Percentiles rank a stretch among this genome's conserved stretches.
Conservation (phyloP, 345 rosid genomes). For the Carallia brachiata region DNA sequence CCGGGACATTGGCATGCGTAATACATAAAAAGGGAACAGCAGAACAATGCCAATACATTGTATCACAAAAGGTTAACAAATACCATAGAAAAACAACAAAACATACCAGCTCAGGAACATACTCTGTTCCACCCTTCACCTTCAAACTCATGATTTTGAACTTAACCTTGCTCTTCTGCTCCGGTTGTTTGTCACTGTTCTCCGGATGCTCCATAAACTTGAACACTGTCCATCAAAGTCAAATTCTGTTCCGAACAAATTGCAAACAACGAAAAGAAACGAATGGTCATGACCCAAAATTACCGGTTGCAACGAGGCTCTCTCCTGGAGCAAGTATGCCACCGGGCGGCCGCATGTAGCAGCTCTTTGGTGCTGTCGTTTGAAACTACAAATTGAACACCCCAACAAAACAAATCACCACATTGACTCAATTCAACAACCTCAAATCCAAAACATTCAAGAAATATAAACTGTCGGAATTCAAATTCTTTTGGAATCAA, state of each 20-base stretch:
- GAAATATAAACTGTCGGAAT: too few species aligned
- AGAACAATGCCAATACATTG: too few species aligned
- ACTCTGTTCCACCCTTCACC: slow-evolving; percentile 29
- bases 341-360: slow-evolving; percentile 36
- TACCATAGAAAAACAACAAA: neutral
- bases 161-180: slow-evolving; percentile 29
- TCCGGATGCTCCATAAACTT: slow-evolving; percentile 34
- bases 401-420: neutral
- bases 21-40: neutral
- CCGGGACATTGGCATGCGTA: too few species aligned
- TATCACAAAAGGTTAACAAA: neutral
- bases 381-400: slow-evolving; percentile 20
- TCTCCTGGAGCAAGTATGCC: slow-evolving; percentile 36
- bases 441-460: neutral
- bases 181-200: slow-evolving; percentile 24
- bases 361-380: slow-evolving; percentile 37
- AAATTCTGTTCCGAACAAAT: neutral
- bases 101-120: slow-evolving; percentile 34
- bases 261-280: too few species aligned
- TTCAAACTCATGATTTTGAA: slow-evolving; percentile 37
- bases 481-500: neutral
- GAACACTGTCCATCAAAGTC: slow-evolving; percentile 23
- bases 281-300: neutral
- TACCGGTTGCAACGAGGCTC: slow-evolving; percentile 33
- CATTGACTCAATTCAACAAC: neutral